Evolutionary conservation across 1,139 yeast species (phyloP), one percentile per base, ranked within the genome.

Genomic region (Taphrina pruni): DNA sequence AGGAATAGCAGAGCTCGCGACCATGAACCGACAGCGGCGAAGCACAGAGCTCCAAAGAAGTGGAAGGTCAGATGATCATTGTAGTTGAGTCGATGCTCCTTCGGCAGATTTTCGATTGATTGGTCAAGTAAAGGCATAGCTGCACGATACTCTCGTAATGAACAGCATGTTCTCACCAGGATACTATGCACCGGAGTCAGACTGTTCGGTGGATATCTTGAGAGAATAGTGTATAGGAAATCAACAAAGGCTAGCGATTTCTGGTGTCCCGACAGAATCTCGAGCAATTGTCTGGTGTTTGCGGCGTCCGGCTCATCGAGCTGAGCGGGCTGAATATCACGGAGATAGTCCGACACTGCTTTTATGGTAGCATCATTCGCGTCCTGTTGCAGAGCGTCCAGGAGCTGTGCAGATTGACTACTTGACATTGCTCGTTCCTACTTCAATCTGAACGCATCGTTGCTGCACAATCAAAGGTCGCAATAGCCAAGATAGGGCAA

Each of bases 1-100:
- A 76, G 65, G 54, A 70, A 72, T 58, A 74, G 74, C 14, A 60
- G 55, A 2, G 79, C 79, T 46, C 69, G 69, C 7, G 70, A 66
- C 69, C 69, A 75, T 4, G 73, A 69, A 51, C 71, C 67, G 54
- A 67, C 45, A 7, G 72, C 71, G 45, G 73, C 66, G 43, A 73
- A 71, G 6, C 76, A 69, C 20, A 70, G 65, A 1, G 74, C 76
- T 1, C 74, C 75, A 62, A 72, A 74, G 68, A 71, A 75, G 69
- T 76, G 76, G 70, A 72, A 77, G 20, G 58, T 60, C 35, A 72
- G 51, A 45, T 71, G 72, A 43, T 72, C 72, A 8, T 52, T 71
- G 39, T 72, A 72, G 6, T 62, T 55, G 8, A 70, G 46, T n/a
- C 48, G 45, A 17, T 45, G 60, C 26, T 36, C 35, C 36, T 55